phyloP scores from a whole-genome alignment of 352 stramenopile genomes.

The Globisporangium solare region DNA sequence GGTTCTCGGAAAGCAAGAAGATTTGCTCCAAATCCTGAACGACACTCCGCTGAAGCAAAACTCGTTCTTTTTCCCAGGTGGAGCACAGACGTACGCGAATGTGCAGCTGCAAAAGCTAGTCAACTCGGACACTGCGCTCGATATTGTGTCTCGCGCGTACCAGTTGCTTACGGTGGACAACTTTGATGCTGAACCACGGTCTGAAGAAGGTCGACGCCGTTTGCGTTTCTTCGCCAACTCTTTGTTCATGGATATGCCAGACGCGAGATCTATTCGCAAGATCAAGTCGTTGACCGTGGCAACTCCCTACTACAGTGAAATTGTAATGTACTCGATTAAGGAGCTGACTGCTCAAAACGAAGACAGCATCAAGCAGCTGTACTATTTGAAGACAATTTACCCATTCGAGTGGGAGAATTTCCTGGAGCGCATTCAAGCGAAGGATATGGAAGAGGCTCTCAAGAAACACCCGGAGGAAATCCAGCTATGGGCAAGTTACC shows the following conservation, averaged over 20 bases:
- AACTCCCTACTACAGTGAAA: constrained; percentile 90
- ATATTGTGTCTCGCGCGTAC: constrained; percentile 83
- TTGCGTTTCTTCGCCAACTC: constrained; percentile 87
- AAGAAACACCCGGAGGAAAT: constrained; percentile 82
- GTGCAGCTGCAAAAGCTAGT: constrained; percentile 76
- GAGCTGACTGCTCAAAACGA: constrained; percentile 82
- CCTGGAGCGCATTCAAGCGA: constrained; percentile 63
- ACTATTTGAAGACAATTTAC: constrained; percentile 93
- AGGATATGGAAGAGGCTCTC: constrained; percentile 81
- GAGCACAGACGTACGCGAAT: constrained; percentile 79
- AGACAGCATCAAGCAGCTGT: constrained; percentile 94
- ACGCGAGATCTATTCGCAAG: constrained; percentile 80
- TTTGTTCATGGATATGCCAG: constrained; percentile 88
- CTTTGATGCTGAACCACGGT: constrained; percentile 85
- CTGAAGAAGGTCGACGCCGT: constrained; percentile 78
- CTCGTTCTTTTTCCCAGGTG: constrained; percentile 87
- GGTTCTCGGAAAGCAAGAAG: constrained; percentile 79
- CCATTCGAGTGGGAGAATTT: constrained; percentile 85
- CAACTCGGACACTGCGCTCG: constrained; percentile 73
- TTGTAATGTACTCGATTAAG: constrained; percentile 88
- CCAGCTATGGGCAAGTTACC: constrained; percentile 80
- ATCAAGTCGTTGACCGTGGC: constrained; percentile 81
- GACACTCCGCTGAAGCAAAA: constrained; percentile 81
- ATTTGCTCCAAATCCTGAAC: constrained; percentile 81
- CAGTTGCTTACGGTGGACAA: constrained; percentile 87